A percentile compares a stretch with the other conserved stretches of the same genome.
Conservation (phyloP, 306 rosid genomes). For the Vigna mungo region DNA sequence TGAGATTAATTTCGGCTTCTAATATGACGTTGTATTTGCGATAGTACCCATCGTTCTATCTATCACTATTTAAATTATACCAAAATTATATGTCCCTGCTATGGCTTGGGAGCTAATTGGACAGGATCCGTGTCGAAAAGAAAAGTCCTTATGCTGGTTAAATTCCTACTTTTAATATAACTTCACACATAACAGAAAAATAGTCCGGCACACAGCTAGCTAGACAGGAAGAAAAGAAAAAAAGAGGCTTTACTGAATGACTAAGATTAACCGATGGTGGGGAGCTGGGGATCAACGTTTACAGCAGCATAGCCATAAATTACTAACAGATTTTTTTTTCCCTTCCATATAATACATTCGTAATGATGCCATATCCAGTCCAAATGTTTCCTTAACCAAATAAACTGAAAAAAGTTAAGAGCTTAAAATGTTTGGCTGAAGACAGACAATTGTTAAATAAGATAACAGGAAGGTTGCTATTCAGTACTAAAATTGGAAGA, state of each 20-base stretch:
- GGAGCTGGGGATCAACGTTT: not conserved
- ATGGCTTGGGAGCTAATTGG: constrained; percentile 6
- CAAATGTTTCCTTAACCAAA: constrained; percentile 17
- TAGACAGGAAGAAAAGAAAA: constrained; percentile 5
- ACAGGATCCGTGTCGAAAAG: constrained; percentile 9
- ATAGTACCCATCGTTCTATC: not conserved
- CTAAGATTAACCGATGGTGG: no score
- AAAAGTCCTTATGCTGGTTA: constrained; percentile 26
- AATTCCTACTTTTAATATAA: not conserved
- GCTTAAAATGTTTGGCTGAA: constrained; percentile 18
- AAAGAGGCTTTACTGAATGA: constrained; percentile 22
- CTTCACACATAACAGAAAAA: not conserved
- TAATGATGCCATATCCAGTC: constrained; percentile 8
- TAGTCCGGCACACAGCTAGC: constrained; percentile 1
- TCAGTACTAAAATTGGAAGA: constrained; percentile 20
- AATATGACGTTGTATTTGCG: constrained; percentile 7
- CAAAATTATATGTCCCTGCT: constrained; percentile 5
- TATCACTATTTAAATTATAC: constrained; percentile 9
- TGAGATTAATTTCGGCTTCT: constrained; percentile 35
- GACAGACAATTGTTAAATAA: constrained; percentile 1
- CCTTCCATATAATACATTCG: not conserved
- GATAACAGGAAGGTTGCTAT: constrained; percentile 20
- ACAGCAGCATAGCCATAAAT: constrained; percentile 8
- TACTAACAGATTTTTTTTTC: not conserved
- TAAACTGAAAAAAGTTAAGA: not conserved